Evolutionary conservation across 2,329 filamentous ascomycete species (phyloP), one percentile per base, ranked within the genome.

Genomic region (Juglanconis sp.): DNA sequence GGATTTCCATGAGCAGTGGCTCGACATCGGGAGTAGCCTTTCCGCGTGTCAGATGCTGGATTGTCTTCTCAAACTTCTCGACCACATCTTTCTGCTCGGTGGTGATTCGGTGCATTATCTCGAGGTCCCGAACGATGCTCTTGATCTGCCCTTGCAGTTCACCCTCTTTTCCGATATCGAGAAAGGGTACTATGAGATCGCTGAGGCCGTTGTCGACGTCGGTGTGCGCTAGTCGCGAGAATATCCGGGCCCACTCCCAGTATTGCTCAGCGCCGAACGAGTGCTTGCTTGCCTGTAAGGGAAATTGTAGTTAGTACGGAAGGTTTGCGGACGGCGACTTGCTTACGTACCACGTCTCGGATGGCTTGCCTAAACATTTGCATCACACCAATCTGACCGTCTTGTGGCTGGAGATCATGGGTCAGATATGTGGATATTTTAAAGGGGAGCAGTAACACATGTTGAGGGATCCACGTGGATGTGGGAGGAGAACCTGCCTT

Each of bases 61-160:
- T 68, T 36, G 70, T 65, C 32, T 61, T 61, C 1, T 66, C 65
- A 56, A 71, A 74, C 3, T 63, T 63, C 24, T 68, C 67, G 3
- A 75, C 56, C 0, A 74, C 68, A 3, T 73, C 69, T 2, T 61
- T 50, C 44, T 79, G 78, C n/a, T 72, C 69, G 5, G 68, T 69
- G 4, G 70, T 67, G 13, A 81, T 69, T 13, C 73, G 69, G 0
- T 75, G 66, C 69, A 81, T 79, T 55, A 81, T 81, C 8, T 76
- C 74, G 0, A 82, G 70, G 61, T 82, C 79, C 13, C 81, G 78
- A 1, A 76, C 65, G 30, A 81, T 78, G 47, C 81, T 78, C 53
- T 78, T 77, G 9, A 78, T 74, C 54, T 81, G 79, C 0, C 70
- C 67, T 36, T 79, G 73, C 0, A 81, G 67, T 24, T 72, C 69